Evolutionary conservation across 257 asterid species (phyloP).

Genomic region (Schizonepeta tenuifolia): DNA sequence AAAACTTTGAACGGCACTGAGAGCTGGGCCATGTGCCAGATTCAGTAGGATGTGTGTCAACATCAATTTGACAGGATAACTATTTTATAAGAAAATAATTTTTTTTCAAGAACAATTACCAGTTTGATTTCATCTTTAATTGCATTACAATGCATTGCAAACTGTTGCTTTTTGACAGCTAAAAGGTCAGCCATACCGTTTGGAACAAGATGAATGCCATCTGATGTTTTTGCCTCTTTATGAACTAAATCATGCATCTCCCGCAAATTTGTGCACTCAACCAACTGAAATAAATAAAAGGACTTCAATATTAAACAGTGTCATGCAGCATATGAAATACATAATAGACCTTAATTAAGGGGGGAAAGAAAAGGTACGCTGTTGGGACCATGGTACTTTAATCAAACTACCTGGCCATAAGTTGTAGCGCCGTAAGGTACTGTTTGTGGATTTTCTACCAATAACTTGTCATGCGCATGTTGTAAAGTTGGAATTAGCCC

Average conservation of each 20-base stretch:
- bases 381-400: conserved; percentile 17
- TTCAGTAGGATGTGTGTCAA: conserved; percentile 31
- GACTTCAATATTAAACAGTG: background rate
- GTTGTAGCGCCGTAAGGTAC: conserved; percentile 85
- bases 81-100: background rate
- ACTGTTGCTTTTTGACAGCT: conserved; percentile 61
- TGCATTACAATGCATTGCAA: conserved; percentile 90
- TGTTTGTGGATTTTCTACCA: conserved; percentile 77
- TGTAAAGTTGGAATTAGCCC: conserved; percentile 96
- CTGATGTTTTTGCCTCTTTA: conserved; percentile 66
- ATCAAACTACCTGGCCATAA: conserved; percentile 81
- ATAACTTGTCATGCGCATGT: conserved; percentile 92
- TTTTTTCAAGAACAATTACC: conserved; percentile 46
- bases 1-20: conserved; percentile 93
- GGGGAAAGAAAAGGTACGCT: too few relatives aligned
- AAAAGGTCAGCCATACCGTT: conserved; percentile 53
- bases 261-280: conserved; percentile 72
- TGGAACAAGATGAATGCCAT: conserved; percentile 75
- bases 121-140: conserved; percentile 67
- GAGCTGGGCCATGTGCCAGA: conserved; percentile 56
- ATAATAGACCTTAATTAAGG: conserved; percentile 13
- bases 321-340: conserved; percentile 8
- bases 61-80: conserved; percentile 9
- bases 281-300: conserved; percentile 53
- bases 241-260: conserved; percentile 70